phyloP scores from a whole-genome alignment of 495 filamentous ascomycete species.

The Daldinia vernicosa region DNA sequence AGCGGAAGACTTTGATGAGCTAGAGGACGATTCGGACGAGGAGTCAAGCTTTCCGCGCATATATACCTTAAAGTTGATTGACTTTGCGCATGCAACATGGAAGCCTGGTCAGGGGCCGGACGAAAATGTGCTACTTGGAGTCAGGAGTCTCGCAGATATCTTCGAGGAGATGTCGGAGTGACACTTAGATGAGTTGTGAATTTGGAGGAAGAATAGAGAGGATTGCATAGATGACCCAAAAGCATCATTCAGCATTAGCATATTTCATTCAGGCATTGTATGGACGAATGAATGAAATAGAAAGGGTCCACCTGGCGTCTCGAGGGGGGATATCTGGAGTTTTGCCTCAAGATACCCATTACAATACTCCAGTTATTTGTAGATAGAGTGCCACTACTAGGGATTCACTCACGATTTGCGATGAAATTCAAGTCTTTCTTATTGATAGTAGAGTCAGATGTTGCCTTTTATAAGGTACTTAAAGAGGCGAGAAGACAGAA shows the following conservation, averaged over 20 bases:
- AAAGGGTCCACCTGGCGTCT: constrained; percentile 22
- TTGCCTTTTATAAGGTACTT: neutral
- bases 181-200: constrained; percentile 5
- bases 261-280: constrained; percentile 3
- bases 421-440: constrained; percentile 17
- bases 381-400: neutral
- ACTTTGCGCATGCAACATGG: constrained; percentile 95
- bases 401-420: neutral
- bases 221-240: constrained; percentile 2
- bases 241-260: constrained; percentile 21
- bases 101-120: constrained; percentile 86
- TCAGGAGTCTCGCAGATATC: constrained; percentile 76
- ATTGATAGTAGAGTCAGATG: neutral
- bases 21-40: constrained; percentile 72
- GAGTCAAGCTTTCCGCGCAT: constrained; percentile 74
- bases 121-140: constrained; percentile 80
- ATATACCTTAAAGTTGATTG: constrained; percentile 87
- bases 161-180: constrained; percentile 68
- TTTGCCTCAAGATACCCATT: constrained; percentile 41
- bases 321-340: constrained; percentile 28
- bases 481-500: neutral
- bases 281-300: constrained; percentile 23
- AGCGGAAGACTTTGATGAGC: constrained; percentile 48
- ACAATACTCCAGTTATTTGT: constrained; percentile 24
- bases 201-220: neutral